phyloP scores from a whole-genome alignment of 2,329 filamentous ascomycete species.

The Aquanectria penicillioides region DNA sequence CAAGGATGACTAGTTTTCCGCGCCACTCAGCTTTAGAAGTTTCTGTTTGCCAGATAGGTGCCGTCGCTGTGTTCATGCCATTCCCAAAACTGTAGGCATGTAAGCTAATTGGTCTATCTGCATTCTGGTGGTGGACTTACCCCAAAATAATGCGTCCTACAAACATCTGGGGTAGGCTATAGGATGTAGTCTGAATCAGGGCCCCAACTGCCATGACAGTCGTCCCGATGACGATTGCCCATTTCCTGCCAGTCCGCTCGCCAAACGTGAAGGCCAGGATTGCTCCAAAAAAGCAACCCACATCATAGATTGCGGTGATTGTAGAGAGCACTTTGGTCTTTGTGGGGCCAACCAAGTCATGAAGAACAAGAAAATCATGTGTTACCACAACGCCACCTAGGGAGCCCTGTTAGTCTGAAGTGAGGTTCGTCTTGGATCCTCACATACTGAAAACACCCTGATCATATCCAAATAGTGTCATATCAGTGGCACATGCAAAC shows the following conservation, averaged over 20 bases:
- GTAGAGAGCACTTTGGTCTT: slow-evolving; percentile 7
- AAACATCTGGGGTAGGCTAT: slow-evolving; percentile 19
- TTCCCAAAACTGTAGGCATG: background rate
- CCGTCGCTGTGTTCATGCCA: slow-evolving; percentile 8
- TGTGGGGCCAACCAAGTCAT: slow-evolving; percentile 2
- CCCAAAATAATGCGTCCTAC: slow-evolving; percentile 1
- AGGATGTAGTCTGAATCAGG: slow-evolving; percentile 23
- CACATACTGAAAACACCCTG: slow-evolving; percentile 10
- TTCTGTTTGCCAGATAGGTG: slow-evolving; percentile 10
- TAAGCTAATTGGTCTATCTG: too few species aligned
- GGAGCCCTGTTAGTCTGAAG: background rate
- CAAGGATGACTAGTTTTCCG: slow-evolving; percentile 5
- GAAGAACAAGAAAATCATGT: background rate
- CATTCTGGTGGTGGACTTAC: background rate
- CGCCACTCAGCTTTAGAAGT: background rate
- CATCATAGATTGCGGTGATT: slow-evolving; percentile 19
- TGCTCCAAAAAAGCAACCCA: slow-evolving; percentile 22
- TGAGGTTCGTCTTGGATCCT: background rate
- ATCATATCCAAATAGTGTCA: slow-evolving; percentile 12
- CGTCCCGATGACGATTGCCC: slow-evolving; percentile 9
- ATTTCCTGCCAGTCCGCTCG: slow-evolving; percentile 9
- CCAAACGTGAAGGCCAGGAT: slow-evolving; percentile 14
- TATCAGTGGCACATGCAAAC: slow-evolving; percentile 6
- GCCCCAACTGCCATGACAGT: slow-evolving; percentile 13
- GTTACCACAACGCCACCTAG: slow-evolving; percentile 5